Base-by-base conservation (phyloP, 352 stramenopile species). In the Pythium inflatum region DNA sequence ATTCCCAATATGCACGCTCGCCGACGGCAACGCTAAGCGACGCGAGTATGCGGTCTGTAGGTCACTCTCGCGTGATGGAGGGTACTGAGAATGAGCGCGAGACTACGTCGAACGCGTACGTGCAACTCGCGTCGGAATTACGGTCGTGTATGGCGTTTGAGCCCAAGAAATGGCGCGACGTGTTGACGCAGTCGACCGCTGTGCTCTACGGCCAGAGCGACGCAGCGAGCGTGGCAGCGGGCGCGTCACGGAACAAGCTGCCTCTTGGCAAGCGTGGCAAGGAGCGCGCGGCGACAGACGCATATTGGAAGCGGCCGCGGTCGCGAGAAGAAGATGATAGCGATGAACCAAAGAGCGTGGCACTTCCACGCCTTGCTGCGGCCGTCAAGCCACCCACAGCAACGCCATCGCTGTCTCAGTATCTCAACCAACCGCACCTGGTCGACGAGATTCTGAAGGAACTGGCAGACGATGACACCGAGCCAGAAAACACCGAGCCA, bases 141-240 rank as follows among this genome's bases (percentile, higher is more conserved):
- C 53, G 79, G 60, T 48, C 53, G 22, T 91, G 83, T 69, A 81
- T 80, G 62, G 65, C 71, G 6, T 92, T 89, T 49, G 71, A 89
- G 63, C 82, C 83, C 48, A 87, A 80, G 66, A 78, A 78, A 61
- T 92, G 82, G 82, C 71, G 70, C 2, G 51, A 73, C 0, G 77
- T 89, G 57, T 56, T 92, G 56, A 74, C 82, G 20, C 75, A 78
- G 43, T 86, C 79, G 0, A 67, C 62, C 2, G 51, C 81, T 36
- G 61, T 89, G 20, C 45, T 56, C 11, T 13, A 33, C 56, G 62
- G 24, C n/a, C 16, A 28, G 40, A 41, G 48, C 24, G 48, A 55
- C 25, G 48, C 48, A 11, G 22, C 51, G 18, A 55, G 20, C 5
- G 41, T 18, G 7, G 20, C 20, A 13, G n/a, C 27, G 7, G 22